Evolutionary conservation across 306 rosid species (phyloP), one percentile per base, ranked within the genome.

Genomic region (Pyrus betulifolia): DNA sequence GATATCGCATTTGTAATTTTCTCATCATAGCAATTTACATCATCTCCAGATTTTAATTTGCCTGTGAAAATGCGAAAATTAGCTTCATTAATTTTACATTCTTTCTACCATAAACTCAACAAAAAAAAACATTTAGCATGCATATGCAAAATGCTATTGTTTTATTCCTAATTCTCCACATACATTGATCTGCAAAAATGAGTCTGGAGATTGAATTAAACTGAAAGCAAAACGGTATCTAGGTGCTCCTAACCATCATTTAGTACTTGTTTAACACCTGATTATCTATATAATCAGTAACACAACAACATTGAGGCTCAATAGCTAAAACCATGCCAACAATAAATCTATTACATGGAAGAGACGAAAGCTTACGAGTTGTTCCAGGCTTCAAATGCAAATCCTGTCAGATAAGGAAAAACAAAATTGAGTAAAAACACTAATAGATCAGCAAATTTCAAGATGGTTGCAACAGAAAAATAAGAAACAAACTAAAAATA

Each of bases 371-470:
- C 88, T 71, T 70, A 85, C 88, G n/a, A 12, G 23, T 62, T 23
- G 59, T 76, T 62, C 81, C 83, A 74, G 61, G 44, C 72, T 78
- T 79, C 77, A 82, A 72, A 72, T 14, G 80, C 64, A 88, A 83
- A 78, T 91, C 96, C 93, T 91, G 83, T 60, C 46, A 75, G 49
- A 71, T 57, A 68, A 28, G 60, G 61, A 22, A 22, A 60, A 74
- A 58, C 10, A 64, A 59, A 12, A 18, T n/a, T 14, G 11, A 59
- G 14, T 82, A 76, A 66, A 84, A 72, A 59, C 61, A 79, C 40
- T 58, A 19, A 28, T 74, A 69, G 62, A 46, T 23, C n/a, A 65
- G 42, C 60, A 78, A 10, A 57, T 57, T 66, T 73, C 68, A 25
- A 23, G 27, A 57, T 14, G 28, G 3, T 21, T 4, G n/a, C n/a